A percentile compares a stretch with the other conserved stretches of the same genome.
These are phyloP conservation scores for Yamadazyma insecticola DNA, from an alignment of 805 yeast genomes.

Conservation along the genomic window DNA sequence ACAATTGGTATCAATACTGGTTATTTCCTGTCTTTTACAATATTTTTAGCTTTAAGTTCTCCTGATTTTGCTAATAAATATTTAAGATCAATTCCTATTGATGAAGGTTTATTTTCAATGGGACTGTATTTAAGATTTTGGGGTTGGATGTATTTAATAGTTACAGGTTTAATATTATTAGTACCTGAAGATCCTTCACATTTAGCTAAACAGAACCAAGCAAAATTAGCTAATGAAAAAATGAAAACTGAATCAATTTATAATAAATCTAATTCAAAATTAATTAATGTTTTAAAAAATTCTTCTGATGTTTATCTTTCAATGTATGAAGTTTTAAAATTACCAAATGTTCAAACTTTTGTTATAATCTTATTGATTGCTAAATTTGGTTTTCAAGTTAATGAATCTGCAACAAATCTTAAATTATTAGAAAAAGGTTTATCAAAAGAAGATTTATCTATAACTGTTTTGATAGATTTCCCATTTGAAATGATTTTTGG, in stretches of 20 bases:
- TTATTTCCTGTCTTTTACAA: conserved; percentile 85
- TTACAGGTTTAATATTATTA: conserved; percentile 49
- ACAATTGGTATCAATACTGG: conserved; percentile 94
- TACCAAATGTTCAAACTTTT: conserved; percentile 69
- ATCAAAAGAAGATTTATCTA: conserved; percentile 87
- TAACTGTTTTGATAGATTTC: conserved; percentile 89
- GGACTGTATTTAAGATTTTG: conserved; percentile 74
- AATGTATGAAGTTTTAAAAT: conserved; percentile 64
- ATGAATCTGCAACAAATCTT: conserved; percentile 92
- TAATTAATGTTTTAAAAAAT: conserved; percentile 8
- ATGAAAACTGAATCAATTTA: conserved; percentile 22
- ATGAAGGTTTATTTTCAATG: conserved; percentile 63
- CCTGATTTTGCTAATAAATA: conserved; percentile 90
- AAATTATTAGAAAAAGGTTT: conserved; percentile 88
- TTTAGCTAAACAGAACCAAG: conserved; percentile 28
- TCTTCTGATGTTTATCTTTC: conserved; percentile 48
- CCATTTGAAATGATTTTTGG: conserved; percentile 96
- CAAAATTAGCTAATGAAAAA: conserved; percentile 23
- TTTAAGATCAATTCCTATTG: conserved; percentile 55
- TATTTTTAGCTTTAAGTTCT: conserved; percentile 85
- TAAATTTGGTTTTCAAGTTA: conserved; percentile 91
- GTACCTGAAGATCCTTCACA: conserved; percentile 72
- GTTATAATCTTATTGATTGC: conserved; percentile 72
- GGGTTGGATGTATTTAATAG: conserved; percentile 66
- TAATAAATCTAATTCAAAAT: conserved; percentile 14